Evolutionary conservation across 352 stramenopile genomes (phyloP).

Genomic region (Phytopythium montanum): DNA sequence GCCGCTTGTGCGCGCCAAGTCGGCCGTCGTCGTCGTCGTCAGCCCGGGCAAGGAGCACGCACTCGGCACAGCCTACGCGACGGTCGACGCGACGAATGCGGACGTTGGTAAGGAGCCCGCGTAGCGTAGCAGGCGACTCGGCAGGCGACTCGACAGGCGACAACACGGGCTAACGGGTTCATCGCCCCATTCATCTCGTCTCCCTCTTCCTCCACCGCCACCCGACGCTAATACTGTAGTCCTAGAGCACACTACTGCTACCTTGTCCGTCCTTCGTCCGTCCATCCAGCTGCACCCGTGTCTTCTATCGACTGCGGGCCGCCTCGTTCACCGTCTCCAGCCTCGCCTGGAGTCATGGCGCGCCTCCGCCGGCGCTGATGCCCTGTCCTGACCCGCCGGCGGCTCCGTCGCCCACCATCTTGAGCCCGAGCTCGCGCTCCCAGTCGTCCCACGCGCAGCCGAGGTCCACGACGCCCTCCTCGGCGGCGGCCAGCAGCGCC

Average conservation of each 20-base stretch:
- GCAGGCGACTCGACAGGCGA: too few relatives aligned
- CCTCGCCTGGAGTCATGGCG: neutral
- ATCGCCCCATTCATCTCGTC: neutral
- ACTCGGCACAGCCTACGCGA: conserved; percentile 22
- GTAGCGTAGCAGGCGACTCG: too few relatives aligned
- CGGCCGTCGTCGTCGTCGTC: conserved; percentile 34
- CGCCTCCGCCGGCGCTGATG: neutral
- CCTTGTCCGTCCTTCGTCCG: too few relatives aligned
- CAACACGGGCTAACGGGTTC: too few relatives aligned
- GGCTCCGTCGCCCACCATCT: neutral
- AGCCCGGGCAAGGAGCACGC: conserved; percentile 34
- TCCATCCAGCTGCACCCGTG: too few relatives aligned
- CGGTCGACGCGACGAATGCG: neutral
- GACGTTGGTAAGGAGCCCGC: too few relatives aligned
- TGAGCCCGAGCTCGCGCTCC: conserved; percentile 7
- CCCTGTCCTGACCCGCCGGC: too few relatives aligned
- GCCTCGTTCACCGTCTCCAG: neutral
- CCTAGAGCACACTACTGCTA: neutral
- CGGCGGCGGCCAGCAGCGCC: neutral
- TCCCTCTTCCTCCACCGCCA: neutral
- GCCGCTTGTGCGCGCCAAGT: conserved; percentile 20
- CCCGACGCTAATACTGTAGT: neutral
- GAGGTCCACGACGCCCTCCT: neutral
- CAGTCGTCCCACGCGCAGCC: conserved; percentile 5
- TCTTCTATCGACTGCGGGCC: neutral